Evolutionary conservation across 164 flowering plant genomes (phyloP).

Genomic region (Houttuynia cordata): DNA sequence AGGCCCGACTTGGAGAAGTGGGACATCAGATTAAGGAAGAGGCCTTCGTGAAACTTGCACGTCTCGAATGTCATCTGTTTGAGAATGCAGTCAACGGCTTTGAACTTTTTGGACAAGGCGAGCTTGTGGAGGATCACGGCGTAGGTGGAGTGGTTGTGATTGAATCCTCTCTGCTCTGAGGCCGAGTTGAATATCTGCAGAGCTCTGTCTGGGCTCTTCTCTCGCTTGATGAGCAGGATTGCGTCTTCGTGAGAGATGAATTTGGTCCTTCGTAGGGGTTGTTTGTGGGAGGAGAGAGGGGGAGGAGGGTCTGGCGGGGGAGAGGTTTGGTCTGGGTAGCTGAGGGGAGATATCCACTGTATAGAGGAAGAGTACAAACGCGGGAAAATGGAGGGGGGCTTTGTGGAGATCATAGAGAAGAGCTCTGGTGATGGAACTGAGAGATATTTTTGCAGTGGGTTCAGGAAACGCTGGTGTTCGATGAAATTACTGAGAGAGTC

Average conservation of each 20-base stretch:
- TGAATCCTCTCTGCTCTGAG: conserved; percentile 59
- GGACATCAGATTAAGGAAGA: conserved; percentile 73
- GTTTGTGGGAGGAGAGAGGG: conserved; percentile 8
- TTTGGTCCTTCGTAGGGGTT: conserved; percentile 27
- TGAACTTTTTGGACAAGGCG: conserved; percentile 47
- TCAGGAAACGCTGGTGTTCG: too few species aligned
- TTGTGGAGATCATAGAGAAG: neutral
- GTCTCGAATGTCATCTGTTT: conserved; percentile 71
- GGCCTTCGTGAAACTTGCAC: conserved; percentile 74
- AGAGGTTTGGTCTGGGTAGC: conserved; percentile 18
- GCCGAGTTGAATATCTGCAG: conserved; percentile 65
- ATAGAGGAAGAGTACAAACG: conserved; percentile 19
- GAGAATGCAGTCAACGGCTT: conserved; percentile 66
- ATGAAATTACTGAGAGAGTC: too few species aligned
- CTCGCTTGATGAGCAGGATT: conserved; percentile 48
- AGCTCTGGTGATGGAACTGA: too few species aligned
- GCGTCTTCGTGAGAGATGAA: conserved; percentile 59
- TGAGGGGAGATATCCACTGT: conserved; percentile 70
- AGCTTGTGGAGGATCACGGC: conserved; percentile 60
- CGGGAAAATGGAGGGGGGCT: neutral
- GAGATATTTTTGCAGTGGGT: too few species aligned
- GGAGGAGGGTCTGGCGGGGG: conserved; percentile 34
- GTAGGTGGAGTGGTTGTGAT: conserved; percentile 71
- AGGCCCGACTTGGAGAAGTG: conserved; percentile 45
- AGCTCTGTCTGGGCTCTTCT: conserved; percentile 62